Percentiles rank a stretch among this genome's conserved stretches.
Evolutionary conservation across 768 basidiomycete genomes (phyloP).

Genomic region (Trichaptum fuscoviolaceum): DNA sequence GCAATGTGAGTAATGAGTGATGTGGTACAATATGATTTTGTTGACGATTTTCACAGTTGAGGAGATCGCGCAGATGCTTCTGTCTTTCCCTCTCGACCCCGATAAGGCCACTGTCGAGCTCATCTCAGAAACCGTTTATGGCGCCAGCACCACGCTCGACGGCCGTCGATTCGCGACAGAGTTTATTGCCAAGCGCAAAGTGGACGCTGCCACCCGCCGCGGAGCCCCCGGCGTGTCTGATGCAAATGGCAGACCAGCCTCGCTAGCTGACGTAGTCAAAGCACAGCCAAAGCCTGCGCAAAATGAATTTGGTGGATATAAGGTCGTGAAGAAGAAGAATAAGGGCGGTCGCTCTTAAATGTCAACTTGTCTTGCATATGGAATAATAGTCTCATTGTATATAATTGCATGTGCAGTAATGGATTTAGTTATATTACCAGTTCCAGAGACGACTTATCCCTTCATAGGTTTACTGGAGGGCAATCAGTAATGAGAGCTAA

Average conservation of each 20-base stretch:
- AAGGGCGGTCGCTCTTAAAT: constrained; percentile 58
- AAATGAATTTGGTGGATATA: constrained; percentile 83
- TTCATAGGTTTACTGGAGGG: too few species aligned
- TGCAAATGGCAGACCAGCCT: constrained; percentile 46
- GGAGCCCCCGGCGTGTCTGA: constrained; percentile 21
- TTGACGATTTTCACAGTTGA: constrained; percentile 56
- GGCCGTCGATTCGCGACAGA: constrained; percentile 93
- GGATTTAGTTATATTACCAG: neutral
- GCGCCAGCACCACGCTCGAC: constrained; percentile 90
- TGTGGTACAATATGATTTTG: constrained; percentile 7
- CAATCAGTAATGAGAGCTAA: neutral
- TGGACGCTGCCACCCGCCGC: constrained; percentile 55
- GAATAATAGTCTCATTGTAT: neutral
- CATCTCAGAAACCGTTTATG: constrained; percentile 93
- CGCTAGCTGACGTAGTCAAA: constrained; percentile 89
- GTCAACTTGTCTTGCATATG: neutral
- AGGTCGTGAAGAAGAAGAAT: constrained; percentile 95
- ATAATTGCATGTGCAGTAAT: constrained; percentile 1
- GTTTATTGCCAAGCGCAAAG: constrained; percentile 81
- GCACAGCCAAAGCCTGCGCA: constrained; percentile 69
- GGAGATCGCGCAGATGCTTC: constrained; percentile 92
- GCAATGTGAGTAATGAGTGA: constrained; percentile 46
- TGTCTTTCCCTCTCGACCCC: constrained; percentile 90
- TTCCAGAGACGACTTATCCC: too few species aligned
- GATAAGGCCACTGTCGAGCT: constrained; percentile 80